Base-by-base conservation (phyloP, 805 yeast species). In the Yarrowia bubula region DNA sequence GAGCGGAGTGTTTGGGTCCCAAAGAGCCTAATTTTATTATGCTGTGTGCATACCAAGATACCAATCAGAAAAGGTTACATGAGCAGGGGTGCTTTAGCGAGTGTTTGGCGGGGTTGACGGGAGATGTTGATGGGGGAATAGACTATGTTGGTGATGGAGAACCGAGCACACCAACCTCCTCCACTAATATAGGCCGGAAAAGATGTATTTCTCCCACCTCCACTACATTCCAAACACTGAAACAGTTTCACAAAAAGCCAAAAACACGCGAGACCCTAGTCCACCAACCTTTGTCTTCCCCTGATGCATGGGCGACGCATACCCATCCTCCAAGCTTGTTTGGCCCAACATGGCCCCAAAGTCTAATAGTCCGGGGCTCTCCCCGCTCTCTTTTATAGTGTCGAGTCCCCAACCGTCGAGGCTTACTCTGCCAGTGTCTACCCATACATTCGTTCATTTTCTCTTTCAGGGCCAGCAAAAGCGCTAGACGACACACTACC, bases 71-170 rank as follows among this genome's bases (percentile, higher is more conserved):
- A 35, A 48, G 55, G 41, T 47, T 47, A 32, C 41, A 48, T 17
- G 41, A 48, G 41, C 55, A 48, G 55, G 42, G 55, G 55, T 48
- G 55, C 55, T 48, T 48, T 48, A 48, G 55, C 55, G 55, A 47
- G 38, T 48, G 44, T 14, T 9, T 41, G 44, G 50, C 31, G 50
- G 50, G 35, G 35, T 7, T 5, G 32, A 6, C 13, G 28, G 5
- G 13, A 11, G 28, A 1, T 7, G 11, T 2, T 8, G 31, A 8
- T 42, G 44, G 28, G 5, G 22, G 28, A 14, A 10, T 9, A 42
- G 8, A 42, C 28, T 22, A 22, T 22, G 28, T 22, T 22, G 28
- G 5, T 22, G 28, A 3, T 5, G 28, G 28, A 4, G 13, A 41
- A 14, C 2, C 1, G 10, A 41, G 1, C 38, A 3, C 15, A 31